These are phyloP conservation scores for Pestalotiopsis sp. DNA, from an alignment of 2,329 filamentous ascomycete species.

Conservation along the genomic window DNA sequence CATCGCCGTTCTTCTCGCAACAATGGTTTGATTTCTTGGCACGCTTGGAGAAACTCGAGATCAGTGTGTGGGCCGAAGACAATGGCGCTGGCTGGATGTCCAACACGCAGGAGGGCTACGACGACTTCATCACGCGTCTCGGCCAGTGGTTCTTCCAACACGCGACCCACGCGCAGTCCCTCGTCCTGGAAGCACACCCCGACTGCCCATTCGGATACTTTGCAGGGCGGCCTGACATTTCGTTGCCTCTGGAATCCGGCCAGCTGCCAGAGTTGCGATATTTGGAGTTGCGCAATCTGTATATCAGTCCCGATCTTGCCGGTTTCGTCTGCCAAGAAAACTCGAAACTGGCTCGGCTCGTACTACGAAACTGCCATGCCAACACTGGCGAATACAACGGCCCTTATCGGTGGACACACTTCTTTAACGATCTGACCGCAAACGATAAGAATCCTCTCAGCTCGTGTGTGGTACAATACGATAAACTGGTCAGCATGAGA, in stretches of 20 bases:
- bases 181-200: not conserved
- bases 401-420: not conserved
- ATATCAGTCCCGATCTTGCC: not conserved
- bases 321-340: not conserved
- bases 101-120: not conserved
- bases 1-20: not conserved
- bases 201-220: not conserved
- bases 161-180: not conserved
- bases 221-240: accelerated
- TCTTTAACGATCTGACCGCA: not conserved
- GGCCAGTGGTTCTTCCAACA: not conserved
- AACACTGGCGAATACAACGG: not conserved
- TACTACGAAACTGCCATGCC: not conserved
- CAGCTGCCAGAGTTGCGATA: not conserved
- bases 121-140: not conserved
- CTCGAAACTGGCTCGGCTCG: not conserved
- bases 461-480: not conserved
- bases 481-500: not conserved
- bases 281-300: not conserved
- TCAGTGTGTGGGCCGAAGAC: not conserved
- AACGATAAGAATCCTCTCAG: not conserved
- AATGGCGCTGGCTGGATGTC: not conserved
- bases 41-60: not conserved
- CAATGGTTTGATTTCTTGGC: not conserved
- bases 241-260: not conserved